phyloP scores from a whole-genome alignment of 1,284 basidiomycete genomes.

The Marasmius oreades region DNA sequence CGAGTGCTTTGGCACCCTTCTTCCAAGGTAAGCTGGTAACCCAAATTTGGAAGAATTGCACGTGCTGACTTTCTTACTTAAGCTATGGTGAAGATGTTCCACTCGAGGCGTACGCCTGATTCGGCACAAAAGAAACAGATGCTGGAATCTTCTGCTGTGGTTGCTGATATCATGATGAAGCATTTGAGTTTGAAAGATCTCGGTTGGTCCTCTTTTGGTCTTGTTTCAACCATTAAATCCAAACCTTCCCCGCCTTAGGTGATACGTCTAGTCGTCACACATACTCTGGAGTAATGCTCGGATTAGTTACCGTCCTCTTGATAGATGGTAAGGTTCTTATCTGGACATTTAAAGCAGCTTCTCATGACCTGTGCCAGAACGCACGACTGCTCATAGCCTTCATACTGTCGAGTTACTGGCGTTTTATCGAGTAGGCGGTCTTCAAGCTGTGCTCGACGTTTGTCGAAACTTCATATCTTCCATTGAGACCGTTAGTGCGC shows the following conservation, averaged over 20 bases:
- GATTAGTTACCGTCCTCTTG: constrained; percentile 69
- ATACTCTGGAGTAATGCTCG: constrained; percentile 78
- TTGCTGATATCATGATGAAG: constrained; percentile 74
- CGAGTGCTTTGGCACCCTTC: constrained; percentile 77
- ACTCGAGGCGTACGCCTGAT: constrained; percentile 79
- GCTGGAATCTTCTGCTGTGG: constrained; percentile 57
- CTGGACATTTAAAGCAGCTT: constrained; percentile 6
- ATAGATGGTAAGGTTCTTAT: constrained; percentile 69
- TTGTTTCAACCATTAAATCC: constrained; percentile 8
- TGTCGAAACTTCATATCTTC: constrained; percentile 55
- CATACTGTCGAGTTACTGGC: constrained; percentile 81
- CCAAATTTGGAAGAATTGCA: constrained; percentile 3
- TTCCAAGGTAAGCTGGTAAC: constrained; percentile 70
- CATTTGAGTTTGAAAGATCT: constrained; percentile 62
- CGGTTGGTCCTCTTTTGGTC: constrained; percentile 32
- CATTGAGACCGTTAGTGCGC: constrained; percentile 49
- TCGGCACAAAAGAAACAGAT: constrained; percentile 78
- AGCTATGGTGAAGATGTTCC: constrained; percentile 89
- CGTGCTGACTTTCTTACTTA: constrained; percentile 9
- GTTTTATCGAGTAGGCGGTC: constrained; percentile 72
- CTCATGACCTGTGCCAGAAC: constrained; percentile 46
- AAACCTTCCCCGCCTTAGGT: constrained; percentile 34
- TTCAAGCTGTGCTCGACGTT: constrained; percentile 65
- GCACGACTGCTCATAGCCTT: constrained; percentile 68
- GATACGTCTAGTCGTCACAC: constrained; percentile 54